Base-by-base conservation (phyloP, 768 basidiomycete species). In the Boletellus emodensis region DNA sequence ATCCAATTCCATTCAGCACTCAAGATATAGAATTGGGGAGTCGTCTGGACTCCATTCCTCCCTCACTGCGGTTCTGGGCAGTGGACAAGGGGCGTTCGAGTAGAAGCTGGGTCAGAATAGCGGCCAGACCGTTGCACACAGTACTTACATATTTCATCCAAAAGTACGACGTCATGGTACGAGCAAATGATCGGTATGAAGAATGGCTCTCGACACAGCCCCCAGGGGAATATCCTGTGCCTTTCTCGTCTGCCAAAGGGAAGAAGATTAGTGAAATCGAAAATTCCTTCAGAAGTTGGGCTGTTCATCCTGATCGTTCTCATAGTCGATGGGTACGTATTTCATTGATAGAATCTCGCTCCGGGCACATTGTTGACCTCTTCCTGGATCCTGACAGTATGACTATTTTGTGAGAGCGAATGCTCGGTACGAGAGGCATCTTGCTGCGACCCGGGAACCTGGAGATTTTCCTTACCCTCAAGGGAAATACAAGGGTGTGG, bases 21-120 rank as follows among this genome's bases (percentile, higher is more conserved):
- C 1, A 0, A 17, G 44, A 10, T 4, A 41, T 55, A 36, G 30
- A 45, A 45, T 41, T 49, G 49, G 62, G 57, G 20, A 54, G 54
- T 37, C 52, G 63, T 24, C 52, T 63, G 37, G 63, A 62, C 6
- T 40, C 60, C 12, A 49, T 62, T 7, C 2, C 44, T 11, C 11
- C 18, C 6, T 1, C 1, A 0, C 12, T 52, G 2, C 51, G 56
- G 12, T 48, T 49, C 42, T 64, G 60, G 62, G 60, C 54, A 11
- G 52, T 53, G 14, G 1, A 10, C 5, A 4, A 22, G 14, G 3
- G 11, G 13, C 50, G 50, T 6, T 11, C 44, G 12, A 0, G 3
- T 14, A 18, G 10, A 0, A 4, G 0, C 4, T 63, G 62, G 62
- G 62, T 64, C 17, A 54, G 61, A 20, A 34, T 10, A 30, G 7